Base-by-base conservation (phyloP, 2,329 filamentous ascomycete genomes). In the Botrytis squamosa region DNA sequence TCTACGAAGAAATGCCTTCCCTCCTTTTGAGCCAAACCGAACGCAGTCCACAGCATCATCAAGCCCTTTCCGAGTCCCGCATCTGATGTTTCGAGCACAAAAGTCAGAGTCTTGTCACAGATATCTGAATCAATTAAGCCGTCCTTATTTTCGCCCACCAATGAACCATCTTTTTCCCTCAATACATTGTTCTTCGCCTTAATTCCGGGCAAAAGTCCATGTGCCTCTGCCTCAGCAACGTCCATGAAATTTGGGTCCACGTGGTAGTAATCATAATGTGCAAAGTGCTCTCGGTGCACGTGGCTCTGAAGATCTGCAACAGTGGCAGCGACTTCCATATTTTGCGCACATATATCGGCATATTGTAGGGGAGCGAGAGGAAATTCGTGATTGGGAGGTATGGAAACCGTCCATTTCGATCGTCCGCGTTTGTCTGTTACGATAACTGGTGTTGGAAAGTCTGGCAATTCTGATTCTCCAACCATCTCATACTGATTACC, bases 31-130 rank as follows among this genome's bases (percentile, higher is more conserved):
- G 94, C 93, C 71, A 97, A 83, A 5, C 93, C 93, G 80, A 96
- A 97, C 40, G 93, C 91, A 78, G 92, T 91, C 93, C 94, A 97
- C 73, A 97, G 81, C 79, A 91, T 88, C 87, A 97, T 90, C 74
- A 97, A 82, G 1, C 91, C 90, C 76, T 89, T 90, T 9, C 94
- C 94, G 16, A 97, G 85, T 4, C 94, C 94, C 3, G 93, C 92
- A 78, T 95, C 90, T 5, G 87, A 83, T 12, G 90, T 86, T 80
- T 95, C 93, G 78, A 97, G 85, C 2, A 94, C 88, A 80, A 92
- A 96, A 0, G 93, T 97, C 83, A 97, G 84, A 74, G 89, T 93
- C 76, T 77, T 89, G 65, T 89, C 85, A 83, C 94, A 97, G 25
- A 91, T 83, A 16, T 88, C 85, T 73, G 84, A 84, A 57, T 85